phyloP scores from a whole-genome alignment of 768 basidiomycete species.

The Termitomyces sp. region DNA sequence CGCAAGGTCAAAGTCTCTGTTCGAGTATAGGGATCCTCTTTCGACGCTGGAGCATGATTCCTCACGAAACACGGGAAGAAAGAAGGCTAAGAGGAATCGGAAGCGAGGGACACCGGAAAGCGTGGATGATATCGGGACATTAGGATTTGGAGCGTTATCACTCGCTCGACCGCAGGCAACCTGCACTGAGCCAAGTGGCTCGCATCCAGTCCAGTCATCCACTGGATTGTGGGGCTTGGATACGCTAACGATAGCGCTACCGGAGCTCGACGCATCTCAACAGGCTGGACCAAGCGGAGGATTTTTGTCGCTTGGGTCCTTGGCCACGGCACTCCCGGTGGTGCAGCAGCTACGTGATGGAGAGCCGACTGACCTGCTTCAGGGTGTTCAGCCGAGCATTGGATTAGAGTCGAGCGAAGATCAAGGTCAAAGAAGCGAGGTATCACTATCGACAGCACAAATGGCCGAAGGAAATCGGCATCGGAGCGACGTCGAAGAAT shows the following conservation, averaged over 20 bases:
- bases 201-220: background rate
- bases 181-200: background rate
- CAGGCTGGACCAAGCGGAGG: background rate
- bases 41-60: background rate
- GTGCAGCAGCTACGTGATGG: background rate
- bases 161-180: background rate
- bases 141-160: background rate
- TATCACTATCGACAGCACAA: background rate
- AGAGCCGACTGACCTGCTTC: too few relatives aligned
- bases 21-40: background rate
- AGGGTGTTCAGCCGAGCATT: background rate
- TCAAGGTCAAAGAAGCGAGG: background rate
- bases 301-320: background rate
- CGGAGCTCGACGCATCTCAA: too few relatives aligned
- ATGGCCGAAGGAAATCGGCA: background rate
- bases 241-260: too few relatives aligned
- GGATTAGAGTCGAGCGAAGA: background rate
- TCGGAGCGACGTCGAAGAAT: background rate
- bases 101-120: background rate
- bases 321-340: background rate
- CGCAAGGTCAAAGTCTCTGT: too few relatives aligned
- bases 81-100: background rate
- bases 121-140: background rate
- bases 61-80: background rate
- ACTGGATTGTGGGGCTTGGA: background rate